Evolutionary conservation across 768 basidiomycete species (phyloP), one percentile per base, ranked within the genome.

Genomic region (Auriculariales sp.): DNA sequence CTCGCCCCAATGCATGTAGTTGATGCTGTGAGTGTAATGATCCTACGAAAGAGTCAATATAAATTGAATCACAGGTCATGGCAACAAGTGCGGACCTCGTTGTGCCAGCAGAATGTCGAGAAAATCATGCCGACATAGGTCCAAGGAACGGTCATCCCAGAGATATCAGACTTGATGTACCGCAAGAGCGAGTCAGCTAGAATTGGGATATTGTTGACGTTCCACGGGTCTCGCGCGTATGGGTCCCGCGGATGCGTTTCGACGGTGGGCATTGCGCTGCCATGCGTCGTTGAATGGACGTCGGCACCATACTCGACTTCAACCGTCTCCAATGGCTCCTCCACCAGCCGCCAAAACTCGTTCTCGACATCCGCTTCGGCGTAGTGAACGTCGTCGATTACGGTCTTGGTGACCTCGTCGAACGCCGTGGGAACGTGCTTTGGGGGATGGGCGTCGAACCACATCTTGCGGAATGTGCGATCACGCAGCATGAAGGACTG

Each of bases 221-320:
- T 99, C 95, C 95, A 99, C 0, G 86, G 79, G 63, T 98, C 90
- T 57, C 79, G 81, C 12, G 94, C 78, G 61, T 91, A 93, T 1
- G 79, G 69, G 55, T 97, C 73, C 24, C 89, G 67, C 0, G 95
- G 94, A 63, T 94, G 87, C 0, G 88, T 89, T 66, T 98, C 95
- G 60, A 92, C 70, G 2, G 92, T 91, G 1, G 95, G 94, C 80
- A 94, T 93, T 3, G 84, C 93, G 61, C 95, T 95, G 51, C 94
- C 94, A 58, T 97, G 91, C 6, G 88, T 94, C 1, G 92, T 93
- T 7, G 92, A 94, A 65, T 97, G 93, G 29, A 99, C 84, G 63
- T 99, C 95, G 1, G 95, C 95, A n/a, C 95, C 95, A 61, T 99
- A 99, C 65, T 99, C 95, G 29, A 98, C 83, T 63, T 99, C 95